phyloP scores from a whole-genome alignment of 441 rosid species.

The Cnidoscolus chayamansa region DNA sequence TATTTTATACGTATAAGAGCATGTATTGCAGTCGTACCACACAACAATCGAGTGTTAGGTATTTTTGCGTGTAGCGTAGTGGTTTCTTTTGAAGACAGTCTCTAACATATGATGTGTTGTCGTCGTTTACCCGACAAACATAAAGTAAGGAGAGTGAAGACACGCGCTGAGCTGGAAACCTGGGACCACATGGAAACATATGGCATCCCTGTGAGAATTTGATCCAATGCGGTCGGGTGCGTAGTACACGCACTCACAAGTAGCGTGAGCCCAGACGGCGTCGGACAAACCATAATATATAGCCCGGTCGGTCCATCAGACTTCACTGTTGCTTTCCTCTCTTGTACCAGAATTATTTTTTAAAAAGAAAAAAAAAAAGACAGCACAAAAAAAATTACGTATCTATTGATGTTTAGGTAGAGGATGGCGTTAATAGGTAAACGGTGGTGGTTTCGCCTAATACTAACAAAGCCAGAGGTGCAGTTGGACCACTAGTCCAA shows the following conservation, averaged over 20 bases:
- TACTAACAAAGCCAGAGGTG: neutral
- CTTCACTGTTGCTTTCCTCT: too few species aligned
- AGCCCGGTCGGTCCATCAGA: neutral
- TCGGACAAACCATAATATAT: neutral
- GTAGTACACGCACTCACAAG: slow-evolving; percentile 12
- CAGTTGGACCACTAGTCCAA: slow-evolving; percentile 19
- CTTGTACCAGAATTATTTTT: too few species aligned
- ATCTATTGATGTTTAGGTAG: too few species aligned
- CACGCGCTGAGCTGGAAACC: slow-evolving; percentile 31
- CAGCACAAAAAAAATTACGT: too few species aligned
- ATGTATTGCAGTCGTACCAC: slow-evolving; percentile 8
- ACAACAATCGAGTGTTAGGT: slow-evolving; percentile 2
- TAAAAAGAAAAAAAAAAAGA: too few species aligned
- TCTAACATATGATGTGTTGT: neutral
- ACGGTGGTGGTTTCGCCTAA: neutral
- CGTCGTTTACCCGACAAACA: slow-evolving; percentile 17
- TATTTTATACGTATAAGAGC: slow-evolving; percentile 12
- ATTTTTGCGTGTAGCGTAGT: slow-evolving; percentile 1
- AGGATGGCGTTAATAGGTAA: neutral
- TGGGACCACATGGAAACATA: slow-evolving; percentile 24
- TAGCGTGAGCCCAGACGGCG: slow-evolving; percentile 1
- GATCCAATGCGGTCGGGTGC: slow-evolving; percentile 27
- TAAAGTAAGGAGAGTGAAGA: slow-evolving; percentile 18
- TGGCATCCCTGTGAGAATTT: slow-evolving; percentile 26
- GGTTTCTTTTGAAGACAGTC: neutral